Percentiles rank a stretch among this genome's conserved stretches.
Evolutionary conservation across 1,284 basidiomycete species (phyloP).

Genomic region (Sporisorium scitamineum): DNA sequence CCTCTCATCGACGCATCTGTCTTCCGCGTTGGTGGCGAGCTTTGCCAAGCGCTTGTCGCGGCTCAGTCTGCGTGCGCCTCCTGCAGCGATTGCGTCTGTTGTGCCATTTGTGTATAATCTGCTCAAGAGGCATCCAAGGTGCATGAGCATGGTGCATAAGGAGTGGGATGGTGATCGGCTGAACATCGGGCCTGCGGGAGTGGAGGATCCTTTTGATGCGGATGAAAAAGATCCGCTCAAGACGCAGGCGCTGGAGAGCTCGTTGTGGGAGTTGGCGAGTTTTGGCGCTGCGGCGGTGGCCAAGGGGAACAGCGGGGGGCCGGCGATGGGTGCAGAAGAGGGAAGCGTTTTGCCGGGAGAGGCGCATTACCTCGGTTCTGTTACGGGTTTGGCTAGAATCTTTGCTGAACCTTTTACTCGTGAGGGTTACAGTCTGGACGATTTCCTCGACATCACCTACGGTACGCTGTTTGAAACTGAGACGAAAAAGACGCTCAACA

Average conservation of each 20-base stretch:
- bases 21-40: constrained; percentile 87
- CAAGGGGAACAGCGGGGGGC: constrained; percentile 23
- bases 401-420: constrained; percentile 94
- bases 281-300: constrained; percentile 71
- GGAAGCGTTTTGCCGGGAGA: constrained; percentile 62
- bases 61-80: constrained; percentile 85
- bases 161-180: constrained; percentile 62
- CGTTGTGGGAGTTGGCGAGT: constrained; percentile 89
- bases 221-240: constrained; percentile 80
- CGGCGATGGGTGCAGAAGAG: constrained; percentile 21
- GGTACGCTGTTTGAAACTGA: constrained; percentile 92
- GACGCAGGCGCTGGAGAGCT: constrained; percentile 84
- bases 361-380: constrained; percentile 84
- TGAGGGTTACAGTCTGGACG: constrained; percentile 88
- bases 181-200: constrained; percentile 55
- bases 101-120: constrained; percentile 96
- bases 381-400: constrained; percentile 85
- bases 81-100: constrained; percentile 88
- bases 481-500: constrained; percentile 77
- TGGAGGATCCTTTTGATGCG: constrained; percentile 74
- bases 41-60: constrained; percentile 92
- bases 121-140: constrained; percentile 88
- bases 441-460: constrained; percentile 97
- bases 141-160: constrained; percentile 91
- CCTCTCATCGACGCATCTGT: constrained; percentile 90